phyloP scores from a whole-genome alignment of 1,284 basidiomycete genomes.

The Trametes hirsuta region DNA sequence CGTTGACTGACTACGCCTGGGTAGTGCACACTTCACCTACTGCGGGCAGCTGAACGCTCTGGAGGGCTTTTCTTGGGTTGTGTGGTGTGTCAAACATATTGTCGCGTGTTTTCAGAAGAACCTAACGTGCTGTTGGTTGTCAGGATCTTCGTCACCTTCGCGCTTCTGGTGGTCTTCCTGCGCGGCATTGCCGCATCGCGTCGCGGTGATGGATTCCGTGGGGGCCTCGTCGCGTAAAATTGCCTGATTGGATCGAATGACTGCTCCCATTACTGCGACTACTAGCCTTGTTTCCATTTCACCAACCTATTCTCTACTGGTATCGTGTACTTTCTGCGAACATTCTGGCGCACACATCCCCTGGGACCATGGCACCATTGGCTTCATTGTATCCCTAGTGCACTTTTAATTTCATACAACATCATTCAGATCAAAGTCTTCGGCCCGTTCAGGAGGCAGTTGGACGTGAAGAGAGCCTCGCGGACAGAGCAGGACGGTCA shows the following conservation, averaged over 20 bases:
- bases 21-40: constrained; percentile 52
- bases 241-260: too few species aligned
- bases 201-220: constrained; percentile 37
- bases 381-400: constrained; percentile 13
- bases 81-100: constrained; percentile 30
- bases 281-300: not conserved
- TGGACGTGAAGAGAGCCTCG: not conserved
- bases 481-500: not conserved
- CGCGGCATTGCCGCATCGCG: constrained; percentile 34
- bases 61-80: constrained; percentile 40
- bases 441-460: not conserved
- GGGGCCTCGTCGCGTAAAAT: constrained; percentile 29
- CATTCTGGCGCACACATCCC: not conserved
- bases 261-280: not conserved
- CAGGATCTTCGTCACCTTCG: constrained; percentile 37
- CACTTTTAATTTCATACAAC: constrained; percentile 1
- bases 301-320: not conserved
- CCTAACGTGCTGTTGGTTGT: not conserved
- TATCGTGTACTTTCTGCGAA: not conserved
- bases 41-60: constrained; percentile 46
- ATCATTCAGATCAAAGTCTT: not conserved
- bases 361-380: constrained; percentile 3
- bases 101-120: not conserved
- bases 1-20: not conserved
- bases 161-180: constrained; percentile 33